Percentiles rank a stretch among this genome's conserved stretches.
Conservation (phyloP, 805 yeast species). For the Ogataea dorogensis region DNA sequence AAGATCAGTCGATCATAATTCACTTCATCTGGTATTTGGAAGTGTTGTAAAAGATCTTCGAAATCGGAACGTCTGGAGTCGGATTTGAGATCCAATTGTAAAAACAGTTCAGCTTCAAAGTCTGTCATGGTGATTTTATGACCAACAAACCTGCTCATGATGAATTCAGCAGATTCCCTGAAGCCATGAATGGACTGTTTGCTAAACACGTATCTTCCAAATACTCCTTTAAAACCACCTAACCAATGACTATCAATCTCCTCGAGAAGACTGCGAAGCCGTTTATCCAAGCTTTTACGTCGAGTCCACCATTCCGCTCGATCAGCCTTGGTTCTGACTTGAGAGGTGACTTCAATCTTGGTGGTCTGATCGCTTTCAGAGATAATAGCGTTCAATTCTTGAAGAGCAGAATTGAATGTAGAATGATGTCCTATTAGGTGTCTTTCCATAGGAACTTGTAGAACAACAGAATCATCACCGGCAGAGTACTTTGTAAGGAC, state of each 20-base stretch:
- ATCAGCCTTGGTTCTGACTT: conserved; percentile 54
- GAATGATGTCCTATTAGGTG: conserved; percentile 43
- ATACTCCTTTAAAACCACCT: conserved; percentile 71
- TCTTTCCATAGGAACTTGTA: conserved; percentile 61
- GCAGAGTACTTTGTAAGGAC: conserved; percentile 34
- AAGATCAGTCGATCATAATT: conserved; percentile 55
- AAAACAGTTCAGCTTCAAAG: conserved; percentile 40
- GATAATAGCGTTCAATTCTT: conserved; percentile 52
- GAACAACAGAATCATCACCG: conserved; percentile 30
- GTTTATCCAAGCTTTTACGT: conserved; percentile 59
- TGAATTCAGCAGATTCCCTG: conserved; percentile 35
- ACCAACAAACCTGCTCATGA: conserved; percentile 38
- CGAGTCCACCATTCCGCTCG: conserved; percentile 76
- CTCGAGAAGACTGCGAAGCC: conserved; percentile 50
- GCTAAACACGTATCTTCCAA: conserved; percentile 38
- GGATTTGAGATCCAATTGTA: conserved; percentile 40
- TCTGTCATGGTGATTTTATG: neutral
- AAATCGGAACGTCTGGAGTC: conserved; percentile 36
- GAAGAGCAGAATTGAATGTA: conserved; percentile 44
- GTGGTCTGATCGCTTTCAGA: conserved; percentile 61
- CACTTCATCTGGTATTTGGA: conserved; percentile 66
- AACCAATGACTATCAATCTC: conserved; percentile 68
- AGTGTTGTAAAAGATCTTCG: conserved; percentile 63
- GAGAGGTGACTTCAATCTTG: conserved; percentile 47
- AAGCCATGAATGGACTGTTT: conserved; percentile 33